Evolutionary conservation across 1,284 basidiomycete genomes (phyloP).

Genomic region (Ganoderma lingzhi): DNA sequence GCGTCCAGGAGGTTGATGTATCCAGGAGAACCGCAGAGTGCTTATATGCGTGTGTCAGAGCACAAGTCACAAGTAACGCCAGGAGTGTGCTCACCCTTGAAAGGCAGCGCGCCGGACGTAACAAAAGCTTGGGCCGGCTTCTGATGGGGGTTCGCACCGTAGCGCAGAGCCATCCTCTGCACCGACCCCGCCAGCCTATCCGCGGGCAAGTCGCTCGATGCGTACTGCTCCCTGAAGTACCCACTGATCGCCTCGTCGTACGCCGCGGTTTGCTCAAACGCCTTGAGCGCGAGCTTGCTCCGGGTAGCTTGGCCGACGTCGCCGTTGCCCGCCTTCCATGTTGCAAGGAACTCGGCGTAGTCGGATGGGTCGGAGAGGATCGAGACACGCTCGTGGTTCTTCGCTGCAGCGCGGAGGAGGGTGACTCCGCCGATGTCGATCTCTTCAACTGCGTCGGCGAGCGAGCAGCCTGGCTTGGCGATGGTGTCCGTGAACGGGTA

Average conservation of each 20-base stretch:
- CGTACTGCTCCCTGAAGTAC: slow-evolving; percentile 98
- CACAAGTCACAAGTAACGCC: not conserved
- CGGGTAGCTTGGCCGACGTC: slow-evolving; percentile 78
- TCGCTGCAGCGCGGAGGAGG: slow-evolving; percentile 96
- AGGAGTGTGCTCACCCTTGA: slow-evolving; percentile 75
- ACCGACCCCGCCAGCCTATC: slow-evolving; percentile 74
- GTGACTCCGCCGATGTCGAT: slow-evolving; percentile 99
- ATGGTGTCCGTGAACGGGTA: slow-evolving; percentile 98
- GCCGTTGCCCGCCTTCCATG: slow-evolving; percentile 74
- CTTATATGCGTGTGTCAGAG: slow-evolving; percentile 48
- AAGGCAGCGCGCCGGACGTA: slow-evolving; percentile 88
- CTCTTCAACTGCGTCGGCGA: slow-evolving; percentile 95
- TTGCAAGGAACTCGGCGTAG: slow-evolving; percentile 85
- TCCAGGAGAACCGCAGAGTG: slow-evolving; percentile 93
- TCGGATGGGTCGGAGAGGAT: slow-evolving; percentile 96
- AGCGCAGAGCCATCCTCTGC: slow-evolving; percentile 89
- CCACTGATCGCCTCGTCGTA: slow-evolving; percentile 97
- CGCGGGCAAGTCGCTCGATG: slow-evolving; percentile 74
- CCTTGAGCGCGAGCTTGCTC: slow-evolving; percentile 92
- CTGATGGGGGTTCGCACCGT: slow-evolving; percentile 99
- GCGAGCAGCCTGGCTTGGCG: slow-evolving; percentile 87
- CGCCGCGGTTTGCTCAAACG: slow-evolving; percentile 94
- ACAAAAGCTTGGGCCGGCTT: slow-evolving; percentile 99
- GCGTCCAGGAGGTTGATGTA: slow-evolving; percentile 99
- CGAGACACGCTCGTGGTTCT: slow-evolving; percentile 95